Base-by-base conservation (phyloP, 257 asterid species). In the Solanum peruvianum region DNA sequence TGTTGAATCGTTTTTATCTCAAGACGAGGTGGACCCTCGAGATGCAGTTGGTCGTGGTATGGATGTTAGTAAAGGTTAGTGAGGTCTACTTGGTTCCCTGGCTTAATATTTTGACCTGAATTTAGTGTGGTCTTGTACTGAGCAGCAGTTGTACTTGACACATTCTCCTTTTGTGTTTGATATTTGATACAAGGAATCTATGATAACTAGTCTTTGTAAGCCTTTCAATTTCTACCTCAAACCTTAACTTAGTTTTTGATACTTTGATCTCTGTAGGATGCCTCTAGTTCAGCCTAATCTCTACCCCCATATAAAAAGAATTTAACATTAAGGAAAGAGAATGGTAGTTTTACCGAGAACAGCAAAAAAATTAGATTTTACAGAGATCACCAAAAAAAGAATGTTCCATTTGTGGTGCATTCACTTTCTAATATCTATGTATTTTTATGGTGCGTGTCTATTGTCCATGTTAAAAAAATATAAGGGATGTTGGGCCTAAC, bases 1-100 rank as follows among this genome's bases (percentile, higher is more conserved):
- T 82, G 98, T 97, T 18, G 99, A 97, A 87, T 95, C 98, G 42
- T 97, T 97, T 92, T 93, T 97, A 45, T 93, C 98, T 21, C 98
- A 93, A 47, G 99, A 96, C 82, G 98, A 97, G 87, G 95, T 97
- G 47, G 98, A 97, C 88, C 97, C 98, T 12, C 93, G 98, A 56
- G 98, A 97, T 86, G 85, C 95, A 27, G 98, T 91, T 86, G 98
- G 98, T 23, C 98, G 97, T 52, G 90, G 98, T 82, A 97, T 95
- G 97, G 99, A 97, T 89, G 94, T 94, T 16, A 90, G 98, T 93
- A 97, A 97, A 93, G 98, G 99, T 94, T 87, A 83, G 88, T 80
- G 31, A n/a, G 15, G 69, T 33, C 62, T 47, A 70, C n/a, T 87
- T 47, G 13, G 45, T 27, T 45, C 81, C 15, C 33, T 45, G 62